These are phyloP conservation scores for Fagus sylvatica DNA, from an alignment of 306 rosid species.

Conservation along the genomic window DNA sequence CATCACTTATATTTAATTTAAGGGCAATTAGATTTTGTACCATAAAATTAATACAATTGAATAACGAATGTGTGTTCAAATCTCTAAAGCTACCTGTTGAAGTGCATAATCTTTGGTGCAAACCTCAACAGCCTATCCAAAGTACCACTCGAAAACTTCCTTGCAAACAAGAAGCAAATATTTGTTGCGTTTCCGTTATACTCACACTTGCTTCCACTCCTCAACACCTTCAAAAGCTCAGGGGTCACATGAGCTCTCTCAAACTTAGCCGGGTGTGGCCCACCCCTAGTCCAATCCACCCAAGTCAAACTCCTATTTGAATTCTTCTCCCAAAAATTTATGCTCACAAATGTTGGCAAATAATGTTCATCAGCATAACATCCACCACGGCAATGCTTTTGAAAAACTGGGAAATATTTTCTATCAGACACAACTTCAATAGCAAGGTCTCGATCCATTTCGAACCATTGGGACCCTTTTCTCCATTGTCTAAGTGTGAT, in stretches of 20 bases:
- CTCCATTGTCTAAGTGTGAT: conserved; percentile 61
- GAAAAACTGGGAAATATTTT: conserved; percentile 57
- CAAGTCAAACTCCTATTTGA: conserved; percentile 78
- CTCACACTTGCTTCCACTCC: conserved; percentile 39
- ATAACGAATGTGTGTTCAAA: background rate
- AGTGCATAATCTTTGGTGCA: conserved; percentile 68
- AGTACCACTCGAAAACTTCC: conserved; percentile 61
- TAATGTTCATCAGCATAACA: conserved; percentile 86
- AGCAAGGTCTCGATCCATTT: conserved; percentile 67
- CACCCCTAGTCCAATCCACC: conserved; percentile 82
- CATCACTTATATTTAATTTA: too few species aligned
- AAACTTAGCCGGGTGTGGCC: conserved; percentile 68
- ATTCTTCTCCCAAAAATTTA: conserved; percentile 46
- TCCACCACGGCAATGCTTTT: conserved; percentile 41
- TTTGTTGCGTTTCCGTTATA: conserved; percentile 42
- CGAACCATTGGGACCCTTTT: conserved; percentile 92
- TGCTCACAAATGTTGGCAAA: conserved; percentile 65
- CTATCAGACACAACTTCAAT: conserved; percentile 56
- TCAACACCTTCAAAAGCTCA: conserved; percentile 48
- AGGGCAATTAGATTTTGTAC: background rate
- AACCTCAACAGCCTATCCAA: conserved; percentile 45
- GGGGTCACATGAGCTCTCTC: conserved; percentile 46
- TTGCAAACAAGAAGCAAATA: conserved; percentile 63
- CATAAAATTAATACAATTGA: background rate
- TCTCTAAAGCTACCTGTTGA: conserved; percentile 8